Conservation (phyloP, 2,329 filamentous ascomycete species). For the Sclerotinia subarctica region DNA sequence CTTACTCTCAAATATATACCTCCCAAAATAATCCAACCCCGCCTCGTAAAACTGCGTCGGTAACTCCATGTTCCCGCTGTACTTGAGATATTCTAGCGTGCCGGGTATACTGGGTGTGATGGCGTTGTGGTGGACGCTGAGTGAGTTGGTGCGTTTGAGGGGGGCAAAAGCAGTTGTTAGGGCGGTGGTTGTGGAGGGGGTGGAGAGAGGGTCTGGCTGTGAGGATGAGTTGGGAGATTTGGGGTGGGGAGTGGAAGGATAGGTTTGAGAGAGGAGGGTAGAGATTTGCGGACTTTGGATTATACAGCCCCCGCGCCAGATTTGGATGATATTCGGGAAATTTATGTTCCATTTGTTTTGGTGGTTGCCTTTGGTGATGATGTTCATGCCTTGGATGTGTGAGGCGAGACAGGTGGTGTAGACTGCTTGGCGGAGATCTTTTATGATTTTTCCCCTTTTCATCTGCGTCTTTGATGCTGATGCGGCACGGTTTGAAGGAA, state of each 20-base stretch:
- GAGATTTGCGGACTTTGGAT: conserved; percentile 65
- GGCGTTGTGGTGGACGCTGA: conserved; percentile 54
- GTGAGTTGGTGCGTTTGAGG: background rate
- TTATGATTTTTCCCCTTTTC: conserved; percentile 42
- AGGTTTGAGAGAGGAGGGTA: conserved; percentile 52
- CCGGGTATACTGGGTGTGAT: conserved; percentile 59
- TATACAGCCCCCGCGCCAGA: conserved; percentile 70
- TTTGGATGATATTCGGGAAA: conserved; percentile 50
- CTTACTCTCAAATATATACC: conserved; percentile 61
- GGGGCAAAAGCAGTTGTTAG: background rate
- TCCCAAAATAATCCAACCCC: conserved; percentile 68
- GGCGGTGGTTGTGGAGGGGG: background rate
- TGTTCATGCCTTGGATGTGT: conserved; percentile 63
- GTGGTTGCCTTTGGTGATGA: conserved; percentile 57
- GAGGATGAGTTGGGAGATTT: conserved; percentile 42
- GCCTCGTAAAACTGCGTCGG: conserved; percentile 70
- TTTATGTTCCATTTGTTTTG: conserved; percentile 58
- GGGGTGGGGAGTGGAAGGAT: conserved; percentile 29
- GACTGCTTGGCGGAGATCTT: conserved; percentile 57
- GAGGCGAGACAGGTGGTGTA: conserved; percentile 60
- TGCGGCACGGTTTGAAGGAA: conserved; percentile 26
- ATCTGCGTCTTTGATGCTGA: background rate
- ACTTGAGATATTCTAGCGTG: conserved; percentile 66
- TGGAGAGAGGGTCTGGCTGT: background rate
- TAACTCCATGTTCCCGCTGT: conserved; percentile 54